Percentiles rank a stretch among this genome's conserved stretches.
phyloP scores from a whole-genome alignment of 768 basidiomycete genomes.

The Mycena kentingensis region DNA sequence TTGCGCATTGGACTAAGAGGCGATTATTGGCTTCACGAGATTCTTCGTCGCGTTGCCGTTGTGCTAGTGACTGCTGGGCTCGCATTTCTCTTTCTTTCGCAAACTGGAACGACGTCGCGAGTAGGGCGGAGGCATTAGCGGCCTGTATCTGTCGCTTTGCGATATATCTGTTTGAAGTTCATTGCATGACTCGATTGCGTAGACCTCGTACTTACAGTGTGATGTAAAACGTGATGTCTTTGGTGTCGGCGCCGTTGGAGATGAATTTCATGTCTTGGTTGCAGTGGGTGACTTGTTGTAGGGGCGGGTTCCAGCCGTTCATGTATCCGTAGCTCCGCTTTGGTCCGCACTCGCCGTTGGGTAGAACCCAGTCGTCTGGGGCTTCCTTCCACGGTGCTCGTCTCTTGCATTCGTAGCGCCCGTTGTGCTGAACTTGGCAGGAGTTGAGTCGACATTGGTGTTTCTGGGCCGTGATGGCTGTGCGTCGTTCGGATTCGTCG shows the following conservation, averaged over 20 bases:
- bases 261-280: constrained; percentile 46
- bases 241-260: constrained; percentile 34
- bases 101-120: constrained; percentile 35
- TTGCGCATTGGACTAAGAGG: constrained; percentile 28
- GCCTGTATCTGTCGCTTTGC: constrained; percentile 40
- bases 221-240: constrained; percentile 38
- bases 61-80: not conserved
- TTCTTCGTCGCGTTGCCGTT: not conserved
- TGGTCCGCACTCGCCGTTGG: constrained; percentile 32
- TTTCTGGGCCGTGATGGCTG: no score
- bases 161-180: no score
- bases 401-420: constrained; percentile 34
- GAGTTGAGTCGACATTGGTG: no score
- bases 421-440: constrained; percentile 26
- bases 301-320: constrained; percentile 30
- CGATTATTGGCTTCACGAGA: constrained; percentile 20
- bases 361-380: constrained; percentile 24
- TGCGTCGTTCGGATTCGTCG: no score
- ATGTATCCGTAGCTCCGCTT: constrained; percentile 24
- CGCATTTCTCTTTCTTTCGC: constrained; percentile 20
- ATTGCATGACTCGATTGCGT: no score
- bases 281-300: constrained; percentile 24
- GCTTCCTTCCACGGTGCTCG: constrained; percentile 32
- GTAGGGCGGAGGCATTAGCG: constrained; percentile 39
- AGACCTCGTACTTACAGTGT: no score